phyloP scores from a whole-genome alignment of 1,284 basidiomycete species.

The Phlebopus sp. region DNA sequence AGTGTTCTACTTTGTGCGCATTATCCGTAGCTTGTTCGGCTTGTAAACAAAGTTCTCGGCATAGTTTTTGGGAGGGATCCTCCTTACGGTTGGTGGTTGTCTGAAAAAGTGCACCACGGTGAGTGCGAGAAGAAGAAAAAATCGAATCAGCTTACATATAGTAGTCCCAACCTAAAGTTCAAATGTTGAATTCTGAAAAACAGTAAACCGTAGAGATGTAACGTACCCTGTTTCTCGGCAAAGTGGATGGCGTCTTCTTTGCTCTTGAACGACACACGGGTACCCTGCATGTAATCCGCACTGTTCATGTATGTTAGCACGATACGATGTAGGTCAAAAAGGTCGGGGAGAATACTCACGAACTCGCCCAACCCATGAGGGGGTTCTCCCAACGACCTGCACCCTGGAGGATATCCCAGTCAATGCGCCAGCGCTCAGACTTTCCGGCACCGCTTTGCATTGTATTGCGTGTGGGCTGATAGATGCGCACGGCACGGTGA shows the following conservation, averaged over 20 bases:
- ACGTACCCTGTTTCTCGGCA: conserved; percentile 84
- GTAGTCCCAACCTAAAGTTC: conserved; percentile 67
- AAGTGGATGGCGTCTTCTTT: conserved; percentile 95
- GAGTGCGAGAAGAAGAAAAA: conserved; percentile 3
- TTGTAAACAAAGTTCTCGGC: conserved; percentile 89
- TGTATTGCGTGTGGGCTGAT: conserved; percentile 90
- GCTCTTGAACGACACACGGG: conserved; percentile 81
- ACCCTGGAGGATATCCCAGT: conserved; percentile 90
- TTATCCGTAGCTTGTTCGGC: conserved; percentile 79
- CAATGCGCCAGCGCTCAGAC: conserved; percentile 88
- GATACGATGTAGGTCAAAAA: neutral
- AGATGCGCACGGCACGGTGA: conserved; percentile 89
- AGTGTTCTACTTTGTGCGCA: conserved; percentile 84
- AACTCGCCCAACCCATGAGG: conserved; percentile 96
- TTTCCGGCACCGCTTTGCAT: conserved; percentile 93
- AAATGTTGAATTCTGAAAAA: conserved; percentile 1
- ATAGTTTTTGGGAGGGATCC: conserved; percentile 90
- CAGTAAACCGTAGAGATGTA: neutral
- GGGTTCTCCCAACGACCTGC: conserved; percentile 97
- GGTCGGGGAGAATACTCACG: conserved; percentile 49
- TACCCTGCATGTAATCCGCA: conserved; percentile 97
- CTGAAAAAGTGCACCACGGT: conserved; percentile 37
- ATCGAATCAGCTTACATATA: conserved; percentile 53
- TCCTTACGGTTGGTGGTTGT: conserved; percentile 65
- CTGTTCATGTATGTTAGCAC: conserved; percentile 38